Conservation (phyloP, 768 basidiomycete species). For the Hemileccinum rubropunctum region DNA sequence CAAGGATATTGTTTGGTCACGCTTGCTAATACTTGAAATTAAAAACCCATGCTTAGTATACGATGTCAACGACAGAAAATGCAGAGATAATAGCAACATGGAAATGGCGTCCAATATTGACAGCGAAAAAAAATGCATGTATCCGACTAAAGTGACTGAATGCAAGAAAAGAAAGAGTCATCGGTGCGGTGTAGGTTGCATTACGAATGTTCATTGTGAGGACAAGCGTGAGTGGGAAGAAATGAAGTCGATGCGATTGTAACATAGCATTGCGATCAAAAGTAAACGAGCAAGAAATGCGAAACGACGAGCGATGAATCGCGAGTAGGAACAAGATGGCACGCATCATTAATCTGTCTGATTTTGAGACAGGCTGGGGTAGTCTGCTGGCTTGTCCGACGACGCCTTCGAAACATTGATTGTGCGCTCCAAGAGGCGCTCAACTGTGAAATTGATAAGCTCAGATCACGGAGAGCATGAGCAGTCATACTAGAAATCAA, state of each 20-base stretch:
- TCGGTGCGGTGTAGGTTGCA: slow-evolving; percentile 29
- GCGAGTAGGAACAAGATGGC: slow-evolving; percentile 4
- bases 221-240: slow-evolving; percentile 25
- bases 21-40: slow-evolving; percentile 16
- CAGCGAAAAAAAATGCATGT: slow-evolving; percentile 28
- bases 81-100: slow-evolving; percentile 18
- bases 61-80: neutral
- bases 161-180: slow-evolving; percentile 18
- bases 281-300: slow-evolving; percentile 6
- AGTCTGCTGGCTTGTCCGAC: slow-evolving; percentile 30
- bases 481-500: slow-evolving; percentile 60
- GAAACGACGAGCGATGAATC: slow-evolving; percentile 4
- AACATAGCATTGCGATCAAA: slow-evolving; percentile 37
- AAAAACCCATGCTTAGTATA: neutral
- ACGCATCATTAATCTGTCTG: slow-evolving; percentile 19
- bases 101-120: slow-evolving; percentile 27
- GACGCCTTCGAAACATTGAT: slow-evolving; percentile 26
- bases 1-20: slow-evolving; percentile 22
- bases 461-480: neutral
- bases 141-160: slow-evolving; percentile 22
- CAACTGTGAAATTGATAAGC: slow-evolving; percentile 44
- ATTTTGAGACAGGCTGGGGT: slow-evolving; percentile 28
- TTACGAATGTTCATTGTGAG: slow-evolving; percentile 38
- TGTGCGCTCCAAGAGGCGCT: slow-evolving; percentile 62
- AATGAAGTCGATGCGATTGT: slow-evolving; percentile 31